Conservation (phyloP, 768 basidiomycete species). For the Lactifluus subvellereus region DNA sequence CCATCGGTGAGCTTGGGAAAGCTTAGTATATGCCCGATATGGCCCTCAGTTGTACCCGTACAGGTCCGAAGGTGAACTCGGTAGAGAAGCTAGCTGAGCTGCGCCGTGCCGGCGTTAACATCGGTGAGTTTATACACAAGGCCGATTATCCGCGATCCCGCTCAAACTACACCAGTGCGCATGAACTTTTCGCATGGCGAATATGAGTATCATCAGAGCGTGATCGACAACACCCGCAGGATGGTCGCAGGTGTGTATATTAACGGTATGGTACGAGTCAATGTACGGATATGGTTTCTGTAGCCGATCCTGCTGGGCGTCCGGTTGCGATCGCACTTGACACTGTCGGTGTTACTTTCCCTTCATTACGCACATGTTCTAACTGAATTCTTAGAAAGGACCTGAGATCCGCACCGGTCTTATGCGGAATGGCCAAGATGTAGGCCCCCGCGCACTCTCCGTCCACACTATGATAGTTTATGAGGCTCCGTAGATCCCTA, state of each 20-base stretch:
- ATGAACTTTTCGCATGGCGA: constrained; percentile 99
- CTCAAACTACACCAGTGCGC: constrained; percentile 57
- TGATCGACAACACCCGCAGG: constrained; percentile 94
- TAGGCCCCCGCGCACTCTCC: constrained; percentile 31
- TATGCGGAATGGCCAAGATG: constrained; percentile 82
- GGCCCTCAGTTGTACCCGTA: constrained; percentile 15
- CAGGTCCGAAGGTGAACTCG: constrained; percentile 91
- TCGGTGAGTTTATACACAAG: constrained; percentile 57
- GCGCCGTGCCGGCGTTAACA: constrained; percentile 90
- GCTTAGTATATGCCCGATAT: neutral
- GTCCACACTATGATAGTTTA: constrained; percentile 11
- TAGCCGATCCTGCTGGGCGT: constrained; percentile 70
- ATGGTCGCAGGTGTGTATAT: constrained; percentile 64
- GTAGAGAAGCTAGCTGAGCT: constrained; percentile 84
- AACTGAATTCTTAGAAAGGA: constrained; percentile 66
- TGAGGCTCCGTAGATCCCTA: constrained; percentile 52
- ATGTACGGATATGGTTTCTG: constrained; percentile 9
- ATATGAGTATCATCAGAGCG: constrained; percentile 98
- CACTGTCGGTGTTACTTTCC: constrained; percentile 54
- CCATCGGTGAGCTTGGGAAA: constrained; percentile 64
- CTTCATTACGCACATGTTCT: neutral
- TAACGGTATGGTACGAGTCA: neutral
- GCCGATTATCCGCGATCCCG: neutral
- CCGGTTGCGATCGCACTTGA: constrained; percentile 97
- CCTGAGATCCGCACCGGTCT: constrained; percentile 98